Base-by-base conservation (phyloP, 345 rosid species). In the Eucalyptus erythrocorys region DNA sequence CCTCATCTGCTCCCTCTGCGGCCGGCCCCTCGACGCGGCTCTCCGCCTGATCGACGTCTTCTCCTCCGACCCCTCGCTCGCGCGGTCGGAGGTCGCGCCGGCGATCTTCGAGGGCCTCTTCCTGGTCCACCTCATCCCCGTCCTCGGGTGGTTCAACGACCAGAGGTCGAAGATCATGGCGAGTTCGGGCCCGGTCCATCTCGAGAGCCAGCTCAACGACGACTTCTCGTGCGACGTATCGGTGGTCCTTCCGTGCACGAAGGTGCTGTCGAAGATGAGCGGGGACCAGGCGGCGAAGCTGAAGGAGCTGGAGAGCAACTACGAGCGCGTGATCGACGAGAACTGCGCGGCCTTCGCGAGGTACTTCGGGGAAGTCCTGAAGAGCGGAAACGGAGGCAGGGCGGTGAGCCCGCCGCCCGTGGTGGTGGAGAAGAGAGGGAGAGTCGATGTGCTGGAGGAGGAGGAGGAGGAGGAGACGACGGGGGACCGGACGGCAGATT, bases 221-320 rank as follows among this genome's bases (percentile, higher is more conserved):
- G 88, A 80, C 87, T 32, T 24, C 51, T 87, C 86, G 6, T n/a
- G 82, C 12, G 93, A 91, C 42, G 89, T 87, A 4, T 93, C 95
- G 4, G 90, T 92, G 68, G 92, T 89, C 40, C 53, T 92, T 85
- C 94, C 94, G 1, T 47, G 64, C 84, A 51, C 90, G 45, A 95
- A 94, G 64, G 49, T 87, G 86, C 30, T 95, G 87, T 93, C 97
- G 66, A 94, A 91, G 88, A 92, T 95, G 92, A 94, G 93, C 7
- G 93, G 93, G 3, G 91, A 88, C 80, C 96, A 95, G 89, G 94
- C 94, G 22, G 85, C 88, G 24, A 92, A 91, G 92, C 87, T 95
- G 85, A 94, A 91, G 91, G 93, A 88, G 57, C 49, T 94, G 87
- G 97, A 95, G 91, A 88, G 89, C 19, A 88, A 42, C 59, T 94